phyloP scores from a whole-genome alignment of 208 protist species.

The Kentomonas sorsogonicus region DNA sequence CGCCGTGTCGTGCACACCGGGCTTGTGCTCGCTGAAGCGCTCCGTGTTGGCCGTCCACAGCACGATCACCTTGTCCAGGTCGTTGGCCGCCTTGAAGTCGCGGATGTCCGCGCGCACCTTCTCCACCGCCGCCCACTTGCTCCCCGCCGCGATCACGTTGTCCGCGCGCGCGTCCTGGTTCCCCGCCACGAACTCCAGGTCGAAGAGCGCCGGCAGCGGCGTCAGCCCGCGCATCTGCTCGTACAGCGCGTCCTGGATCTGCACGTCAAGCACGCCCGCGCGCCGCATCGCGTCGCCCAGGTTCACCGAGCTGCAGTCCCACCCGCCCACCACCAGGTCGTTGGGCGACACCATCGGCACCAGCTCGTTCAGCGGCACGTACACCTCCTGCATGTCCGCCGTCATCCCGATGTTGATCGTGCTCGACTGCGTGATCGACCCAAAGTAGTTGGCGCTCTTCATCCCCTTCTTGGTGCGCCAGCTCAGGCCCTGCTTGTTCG shows the following conservation, averaged over 20 bases:
- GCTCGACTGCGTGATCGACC: slow-evolving; percentile 95
- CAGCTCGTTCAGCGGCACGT: slow-evolving; percentile 91
- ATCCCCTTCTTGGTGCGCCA: slow-evolving; percentile 93
- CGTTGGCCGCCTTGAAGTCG: slow-evolving; percentile 79
- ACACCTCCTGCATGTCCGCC: slow-evolving; percentile 86
- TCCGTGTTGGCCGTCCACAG: slow-evolving; percentile 99
- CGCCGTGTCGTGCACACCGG: slow-evolving; percentile 95
- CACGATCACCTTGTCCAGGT: slow-evolving; percentile 96
- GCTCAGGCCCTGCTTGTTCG: slow-evolving; percentile 90
- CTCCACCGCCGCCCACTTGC: slow-evolving; percentile 93
- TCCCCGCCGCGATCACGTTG: slow-evolving; percentile 89
- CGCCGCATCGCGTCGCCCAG: slow-evolving; percentile 95
- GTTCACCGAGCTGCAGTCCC: slow-evolving; percentile 96
- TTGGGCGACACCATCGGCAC: slow-evolving; percentile 97
- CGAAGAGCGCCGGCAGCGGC: slow-evolving; percentile 95
- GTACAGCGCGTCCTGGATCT: slow-evolving; percentile 86
- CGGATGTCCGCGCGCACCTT: slow-evolving; percentile 94
- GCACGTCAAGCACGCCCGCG: slow-evolving; percentile 93
- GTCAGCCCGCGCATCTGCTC: slow-evolving; percentile 86
- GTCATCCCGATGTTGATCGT: slow-evolving; percentile 93
- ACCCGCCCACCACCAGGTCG: slow-evolving; percentile 96
- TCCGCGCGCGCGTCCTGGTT: slow-evolving; percentile 97
- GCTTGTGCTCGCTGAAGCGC: slow-evolving; percentile 89
- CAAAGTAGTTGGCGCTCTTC: slow-evolving; percentile 96
- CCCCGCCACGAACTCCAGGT: slow-evolving; percentile 96